Evolutionary conservation across 352 stramenopile genomes (phyloP).

Genomic region (Phytophthora parvispora): DNA sequence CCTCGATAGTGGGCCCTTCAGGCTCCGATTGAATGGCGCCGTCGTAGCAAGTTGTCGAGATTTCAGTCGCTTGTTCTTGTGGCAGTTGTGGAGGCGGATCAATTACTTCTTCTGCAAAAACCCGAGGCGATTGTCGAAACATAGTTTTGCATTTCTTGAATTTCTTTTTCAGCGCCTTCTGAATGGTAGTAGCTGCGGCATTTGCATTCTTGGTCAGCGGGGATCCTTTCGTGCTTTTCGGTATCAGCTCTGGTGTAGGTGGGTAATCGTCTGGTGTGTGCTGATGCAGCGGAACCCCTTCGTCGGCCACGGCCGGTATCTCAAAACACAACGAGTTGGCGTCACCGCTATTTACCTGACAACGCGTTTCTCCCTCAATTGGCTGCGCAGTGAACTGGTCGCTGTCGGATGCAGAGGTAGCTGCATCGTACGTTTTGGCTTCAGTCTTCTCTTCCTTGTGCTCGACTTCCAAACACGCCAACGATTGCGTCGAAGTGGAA

Average conservation of each 20-base stretch:
- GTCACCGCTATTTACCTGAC: too few relatives aligned
- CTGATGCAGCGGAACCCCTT: too few relatives aligned
- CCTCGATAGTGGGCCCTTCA: neutral
- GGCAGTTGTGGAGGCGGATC: neutral
- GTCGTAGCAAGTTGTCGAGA: neutral
- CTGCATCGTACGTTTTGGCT: neutral
- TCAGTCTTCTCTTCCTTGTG: neutral
- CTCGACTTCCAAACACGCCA: neutral
- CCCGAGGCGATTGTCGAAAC: conserved; percentile 54
- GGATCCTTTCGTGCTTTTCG: conserved; percentile 19
- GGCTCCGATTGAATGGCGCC: neutral
- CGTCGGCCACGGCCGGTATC: too few relatives aligned
- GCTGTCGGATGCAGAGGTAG: neutral
- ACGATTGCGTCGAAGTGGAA: conserved; percentile 5
- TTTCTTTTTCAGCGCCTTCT: conserved; percentile 58
- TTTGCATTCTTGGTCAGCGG: conserved; percentile 17
- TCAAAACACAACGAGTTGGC: too few relatives aligned
- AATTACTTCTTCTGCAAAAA: conserved; percentile 45
- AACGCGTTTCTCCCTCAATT: too few relatives aligned
- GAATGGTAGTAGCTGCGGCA: conserved; percentile 50
- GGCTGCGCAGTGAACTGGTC: too few relatives aligned
- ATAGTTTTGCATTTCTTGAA: conserved; percentile 50
- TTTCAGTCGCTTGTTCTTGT: neutral
- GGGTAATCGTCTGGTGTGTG: neutral
- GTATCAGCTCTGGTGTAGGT: conserved; percentile 1